Percentiles rank a stretch among this genome's conserved stretches.
phyloP scores from a whole-genome alignment of 73 alveolate genomes.

The Stentor coeruleus region DNA sequence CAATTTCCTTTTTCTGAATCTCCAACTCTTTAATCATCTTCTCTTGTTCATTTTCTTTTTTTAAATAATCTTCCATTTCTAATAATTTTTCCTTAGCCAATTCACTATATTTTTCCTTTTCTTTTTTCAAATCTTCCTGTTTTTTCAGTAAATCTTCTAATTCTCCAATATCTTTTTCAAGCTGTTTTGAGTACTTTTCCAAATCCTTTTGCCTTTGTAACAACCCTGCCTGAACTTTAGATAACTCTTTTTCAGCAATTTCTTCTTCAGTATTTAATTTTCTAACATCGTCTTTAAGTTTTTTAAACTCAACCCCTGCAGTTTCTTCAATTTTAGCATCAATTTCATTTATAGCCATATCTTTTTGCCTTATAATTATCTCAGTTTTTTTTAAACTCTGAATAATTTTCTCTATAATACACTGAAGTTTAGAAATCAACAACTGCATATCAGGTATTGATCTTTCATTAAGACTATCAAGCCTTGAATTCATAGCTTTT shows the following conservation, averaged over 20 bases:
- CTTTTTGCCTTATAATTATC: neutral
- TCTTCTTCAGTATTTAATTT: neutral
- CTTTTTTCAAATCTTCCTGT: conserved; percentile 21
- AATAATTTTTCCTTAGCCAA: neutral
- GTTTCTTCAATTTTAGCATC: neutral
- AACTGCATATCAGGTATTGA: neutral
- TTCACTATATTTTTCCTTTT: neutral
- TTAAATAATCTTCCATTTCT: neutral
- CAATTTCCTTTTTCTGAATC: neutral
- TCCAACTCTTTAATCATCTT: neutral
- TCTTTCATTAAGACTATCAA: neutral
- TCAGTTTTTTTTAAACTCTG: no score
- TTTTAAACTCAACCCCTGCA: neutral
- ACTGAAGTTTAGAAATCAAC: neutral
- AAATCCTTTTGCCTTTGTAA: conserved; percentile 16
- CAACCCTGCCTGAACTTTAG: neutral
- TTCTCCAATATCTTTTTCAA: no score
- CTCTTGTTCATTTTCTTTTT: neutral
- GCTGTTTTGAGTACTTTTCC: conserved; percentile 22
- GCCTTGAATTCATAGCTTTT: neutral
- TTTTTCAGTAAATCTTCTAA: conserved; percentile 13
- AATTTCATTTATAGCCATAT: neutral
- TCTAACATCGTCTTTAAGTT: neutral
- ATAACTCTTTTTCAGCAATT: neutral
- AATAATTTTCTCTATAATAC: no score